Conservation (phyloP, 2,329 filamentous ascomycete genomes). For the Xylaria sp. region DNA sequence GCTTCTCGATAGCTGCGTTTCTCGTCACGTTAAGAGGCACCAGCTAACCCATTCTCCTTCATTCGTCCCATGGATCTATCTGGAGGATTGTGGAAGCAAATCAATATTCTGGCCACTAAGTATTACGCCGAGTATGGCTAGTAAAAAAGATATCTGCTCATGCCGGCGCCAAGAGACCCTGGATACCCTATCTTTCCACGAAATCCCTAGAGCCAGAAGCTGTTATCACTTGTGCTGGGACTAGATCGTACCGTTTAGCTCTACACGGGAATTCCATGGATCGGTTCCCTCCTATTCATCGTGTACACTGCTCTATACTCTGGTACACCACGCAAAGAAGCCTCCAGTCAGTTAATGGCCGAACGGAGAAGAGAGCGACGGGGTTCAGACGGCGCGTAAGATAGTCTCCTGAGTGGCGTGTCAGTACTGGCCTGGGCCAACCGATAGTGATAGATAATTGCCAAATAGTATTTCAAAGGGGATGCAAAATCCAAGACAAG, state of each 20-base stretch:
- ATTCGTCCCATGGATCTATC: not conserved
- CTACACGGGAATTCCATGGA: conserved; percentile 7
- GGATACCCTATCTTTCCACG: conserved; percentile 6
- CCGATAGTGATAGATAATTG: conserved; percentile 9
- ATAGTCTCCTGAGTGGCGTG: conserved; percentile 29
- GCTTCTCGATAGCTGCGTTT: conserved; percentile 1
- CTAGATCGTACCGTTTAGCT: conserved; percentile 3
- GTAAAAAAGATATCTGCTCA: conserved; percentile 2
- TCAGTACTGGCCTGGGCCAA: conserved; percentile 23
- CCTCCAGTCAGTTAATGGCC: not conserved
- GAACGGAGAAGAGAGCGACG: not conserved
- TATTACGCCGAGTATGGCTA: not conserved
- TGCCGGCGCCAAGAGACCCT: not conserved
- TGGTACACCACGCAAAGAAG: not conserved
- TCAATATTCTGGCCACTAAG: conserved; percentile 11
- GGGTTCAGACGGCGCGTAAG: conserved; percentile 7
- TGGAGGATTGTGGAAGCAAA: conserved; percentile 12
- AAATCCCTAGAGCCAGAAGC: not conserved
- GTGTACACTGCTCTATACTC: not conserved
- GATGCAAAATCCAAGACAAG: conserved; percentile 14
- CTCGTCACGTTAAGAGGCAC: conserved; percentile 12
- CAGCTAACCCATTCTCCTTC: not conserved
- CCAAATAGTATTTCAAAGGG: not conserved
- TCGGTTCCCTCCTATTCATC: not conserved
- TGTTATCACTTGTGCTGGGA: not conserved